Conservation (phyloP, 495 filamentous ascomycete species). For the Lentithecium fluviatile region DNA sequence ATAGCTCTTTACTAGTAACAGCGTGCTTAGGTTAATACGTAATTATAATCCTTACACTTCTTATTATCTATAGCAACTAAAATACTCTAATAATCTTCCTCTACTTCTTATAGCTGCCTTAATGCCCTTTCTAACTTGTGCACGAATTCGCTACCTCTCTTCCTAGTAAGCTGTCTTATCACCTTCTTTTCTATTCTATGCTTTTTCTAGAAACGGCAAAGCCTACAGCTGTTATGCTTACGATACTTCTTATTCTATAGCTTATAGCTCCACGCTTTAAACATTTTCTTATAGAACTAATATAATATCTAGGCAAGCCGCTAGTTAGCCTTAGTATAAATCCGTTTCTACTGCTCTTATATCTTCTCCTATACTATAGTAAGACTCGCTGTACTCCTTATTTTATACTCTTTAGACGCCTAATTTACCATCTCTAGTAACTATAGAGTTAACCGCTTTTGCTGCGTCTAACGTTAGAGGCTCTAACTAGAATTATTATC, state of each 20-base stretch:
- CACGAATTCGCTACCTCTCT: constrained; percentile 9
- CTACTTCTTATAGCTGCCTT: constrained; percentile 9
- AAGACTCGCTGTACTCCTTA: constrained; percentile 10
- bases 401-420: constrained; percentile 20
- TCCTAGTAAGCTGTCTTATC: constrained; percentile 7
- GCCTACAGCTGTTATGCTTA: background rate
- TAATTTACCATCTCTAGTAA: constrained; percentile 17
- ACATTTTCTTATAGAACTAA: constrained; percentile 5
- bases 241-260: constrained; percentile 10
- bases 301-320: constrained; percentile 7
- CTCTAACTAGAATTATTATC: constrained; percentile 14
- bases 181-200: constrained; percentile 5
- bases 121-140: constrained; percentile 6
- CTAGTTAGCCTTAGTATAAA: constrained; percentile 1
- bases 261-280: constrained; percentile 7
- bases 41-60: constrained; percentile 10
- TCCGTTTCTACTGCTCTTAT: constrained; percentile 1
- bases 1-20: constrained; percentile 1
- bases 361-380: constrained; percentile 2
- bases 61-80: constrained; percentile 3
- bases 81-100: constrained; percentile 9
- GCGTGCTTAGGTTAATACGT: constrained; percentile 1
- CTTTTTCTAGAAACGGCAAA: constrained; percentile 11
- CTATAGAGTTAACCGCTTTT: constrained; percentile 10
- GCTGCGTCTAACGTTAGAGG: constrained; percentile 10